Evolutionary conservation across 345 rosid species (phyloP).

Genomic region (Viola odorata): DNA sequence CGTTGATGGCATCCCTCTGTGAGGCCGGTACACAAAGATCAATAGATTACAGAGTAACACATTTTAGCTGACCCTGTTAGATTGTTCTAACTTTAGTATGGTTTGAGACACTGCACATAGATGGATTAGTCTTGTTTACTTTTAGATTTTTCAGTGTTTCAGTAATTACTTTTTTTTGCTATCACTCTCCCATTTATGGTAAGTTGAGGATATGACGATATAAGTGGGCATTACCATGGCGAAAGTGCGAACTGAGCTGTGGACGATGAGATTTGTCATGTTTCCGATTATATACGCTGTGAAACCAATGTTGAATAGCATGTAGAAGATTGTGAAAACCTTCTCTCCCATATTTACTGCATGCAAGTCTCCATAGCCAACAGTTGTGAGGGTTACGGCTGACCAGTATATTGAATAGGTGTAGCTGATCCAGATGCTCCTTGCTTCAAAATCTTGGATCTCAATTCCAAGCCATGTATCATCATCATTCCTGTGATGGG

Average conservation of each 20-base stretch:
- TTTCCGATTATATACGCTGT: constrained; percentile 80
- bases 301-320: constrained; percentile 91
- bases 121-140: neutral
- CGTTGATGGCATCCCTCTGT: constrained; percentile 77
- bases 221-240: constrained; percentile 44
- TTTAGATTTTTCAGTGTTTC: too few species aligned
- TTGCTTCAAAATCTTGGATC: constrained; percentile 50
- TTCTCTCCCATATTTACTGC: constrained; percentile 67
- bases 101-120: neutral
- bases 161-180: too few species aligned
- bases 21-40: constrained; percentile 11
- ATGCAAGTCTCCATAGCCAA: constrained; percentile 86
- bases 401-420: constrained; percentile 95
- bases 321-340: constrained; percentile 67
- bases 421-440: constrained; percentile 77
- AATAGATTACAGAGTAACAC: neutral
- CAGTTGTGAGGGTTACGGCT: constrained; percentile 80
- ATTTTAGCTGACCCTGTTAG: neutral
- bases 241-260: constrained; percentile 55
- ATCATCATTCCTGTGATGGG: constrained; percentile 30
- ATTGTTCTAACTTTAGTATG: neutral
- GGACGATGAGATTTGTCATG: constrained; percentile 95
- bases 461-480: constrained; percentile 73
- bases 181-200: too few species aligned
- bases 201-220: too few species aligned